phyloP scores from a whole-genome alignment of 2,329 filamentous ascomycete species.

The Lachnum nothofagi region DNA sequence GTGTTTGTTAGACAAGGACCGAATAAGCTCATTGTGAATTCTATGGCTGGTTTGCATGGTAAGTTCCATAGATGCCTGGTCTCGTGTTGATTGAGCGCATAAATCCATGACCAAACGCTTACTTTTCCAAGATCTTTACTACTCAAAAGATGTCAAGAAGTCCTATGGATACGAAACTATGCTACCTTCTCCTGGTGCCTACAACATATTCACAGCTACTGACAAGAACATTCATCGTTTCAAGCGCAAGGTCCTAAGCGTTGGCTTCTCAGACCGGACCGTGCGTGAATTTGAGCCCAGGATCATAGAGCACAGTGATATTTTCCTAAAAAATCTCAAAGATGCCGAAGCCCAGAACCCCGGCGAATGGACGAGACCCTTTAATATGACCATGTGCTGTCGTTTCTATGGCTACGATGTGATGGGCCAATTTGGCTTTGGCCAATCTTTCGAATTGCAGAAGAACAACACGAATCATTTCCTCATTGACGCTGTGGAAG shows the following conservation, averaged over 20 bases:
- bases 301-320: neutral
- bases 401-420: neutral
- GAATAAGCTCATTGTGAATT: constrained; percentile 5
- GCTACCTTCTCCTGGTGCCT: neutral
- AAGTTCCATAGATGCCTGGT: neutral
- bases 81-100: too few species aligned
- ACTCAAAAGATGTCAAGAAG: neutral
- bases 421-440: neutral
- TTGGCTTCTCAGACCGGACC: neutral
- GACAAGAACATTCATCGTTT: neutral
- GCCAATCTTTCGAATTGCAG: neutral
- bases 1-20: constrained; percentile 4
- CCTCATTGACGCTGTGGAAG: neutral
- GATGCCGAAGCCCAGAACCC: neutral
- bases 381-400: neutral
- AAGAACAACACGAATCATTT: neutral
- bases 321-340: neutral
- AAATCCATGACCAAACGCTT: too few species aligned
- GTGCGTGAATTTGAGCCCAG: neutral
- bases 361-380: neutral
- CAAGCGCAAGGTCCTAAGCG: neutral
- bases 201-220: neutral
- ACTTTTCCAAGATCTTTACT: too few species aligned
- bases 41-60: neutral
- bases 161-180: neutral